These are phyloP conservation scores for Moricandia moricandioides DNA, from an alignment of 345 rosid species.

Conservation along the genomic window DNA sequence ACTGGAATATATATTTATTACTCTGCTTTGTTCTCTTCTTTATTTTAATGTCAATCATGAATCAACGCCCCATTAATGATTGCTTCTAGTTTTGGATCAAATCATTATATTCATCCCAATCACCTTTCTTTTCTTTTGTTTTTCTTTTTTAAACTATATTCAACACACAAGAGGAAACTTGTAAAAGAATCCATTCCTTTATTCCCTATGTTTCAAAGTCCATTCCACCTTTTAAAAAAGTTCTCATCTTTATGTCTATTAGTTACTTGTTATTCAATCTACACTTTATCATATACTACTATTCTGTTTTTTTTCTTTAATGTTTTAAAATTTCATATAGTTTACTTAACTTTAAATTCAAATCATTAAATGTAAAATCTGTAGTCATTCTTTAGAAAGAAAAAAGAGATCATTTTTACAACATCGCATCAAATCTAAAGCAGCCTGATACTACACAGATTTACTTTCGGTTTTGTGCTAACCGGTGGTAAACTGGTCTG, in stretches of 20 bases:
- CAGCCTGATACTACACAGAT: not conserved
- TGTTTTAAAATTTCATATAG: no score
- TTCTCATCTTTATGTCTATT: no score
- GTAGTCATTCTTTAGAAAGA: not conserved
- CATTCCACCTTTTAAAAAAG: no score
- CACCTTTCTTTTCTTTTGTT: not conserved
- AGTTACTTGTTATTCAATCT: not conserved
- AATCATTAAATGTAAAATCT: not conserved
- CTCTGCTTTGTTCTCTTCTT: no score
- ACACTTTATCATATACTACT: no score
- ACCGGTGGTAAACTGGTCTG: slow-evolving; percentile 70
- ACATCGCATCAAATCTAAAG: not conserved
- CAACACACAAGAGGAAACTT: not conserved
- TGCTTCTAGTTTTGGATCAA: not conserved
- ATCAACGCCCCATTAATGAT: not conserved
- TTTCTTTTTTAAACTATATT: not conserved
- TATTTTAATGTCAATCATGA: no score
- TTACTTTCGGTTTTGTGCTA: slow-evolving; percentile 43
- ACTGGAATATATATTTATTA: no score
- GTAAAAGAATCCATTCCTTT: not conserved
- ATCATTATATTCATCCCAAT: not conserved
- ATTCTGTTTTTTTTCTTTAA: no score
- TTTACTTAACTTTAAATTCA: no score
- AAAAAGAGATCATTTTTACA: not conserved
- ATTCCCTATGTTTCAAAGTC: not conserved